Percentiles rank a stretch among this genome's conserved stretches.
phyloP scores from a whole-genome alignment of 441 rosid species.

The Populus trichocarpa region DNA sequence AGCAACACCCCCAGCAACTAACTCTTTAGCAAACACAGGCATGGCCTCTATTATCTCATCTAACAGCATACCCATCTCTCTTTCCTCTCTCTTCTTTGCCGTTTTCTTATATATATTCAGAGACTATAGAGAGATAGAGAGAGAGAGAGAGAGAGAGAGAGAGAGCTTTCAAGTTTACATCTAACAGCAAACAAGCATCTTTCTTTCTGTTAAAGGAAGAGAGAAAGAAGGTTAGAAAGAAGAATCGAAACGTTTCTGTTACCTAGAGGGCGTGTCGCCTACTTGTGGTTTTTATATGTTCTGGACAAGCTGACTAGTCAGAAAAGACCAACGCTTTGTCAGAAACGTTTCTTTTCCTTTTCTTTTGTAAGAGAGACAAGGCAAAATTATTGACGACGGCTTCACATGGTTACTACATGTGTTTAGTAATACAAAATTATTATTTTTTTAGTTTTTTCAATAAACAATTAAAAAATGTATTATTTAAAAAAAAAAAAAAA shows the following conservation, averaged over 20 bases:
- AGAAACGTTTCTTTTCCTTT: too few species aligned
- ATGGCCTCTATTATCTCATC: slow-evolving; percentile 58
- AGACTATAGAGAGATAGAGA: slow-evolving; percentile 7
- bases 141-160: slow-evolving; percentile 11
- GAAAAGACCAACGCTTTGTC: background rate
- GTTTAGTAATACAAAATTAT: too few species aligned
- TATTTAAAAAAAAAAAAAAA: too few species aligned
- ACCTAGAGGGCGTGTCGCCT: background rate
- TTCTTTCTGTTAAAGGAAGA: background rate
- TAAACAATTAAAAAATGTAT: too few species aligned
- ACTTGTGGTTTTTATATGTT: slow-evolving; percentile 25
- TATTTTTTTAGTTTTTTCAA: too few species aligned
- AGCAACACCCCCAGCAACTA: slow-evolving; percentile 87
- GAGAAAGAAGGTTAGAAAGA: background rate
- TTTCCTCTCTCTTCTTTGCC: slow-evolving; percentile 53
- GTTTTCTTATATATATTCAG: slow-evolving; percentile 15
- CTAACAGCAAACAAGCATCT: background rate
- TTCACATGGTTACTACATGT: too few species aligned
- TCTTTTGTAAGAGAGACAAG: too few species aligned
- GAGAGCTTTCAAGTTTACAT: background rate
- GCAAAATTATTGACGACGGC: too few species aligned
- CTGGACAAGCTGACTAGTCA: slow-evolving; percentile 1
- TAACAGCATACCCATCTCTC: slow-evolving; percentile 35
- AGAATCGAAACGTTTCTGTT: slow-evolving; percentile 17
- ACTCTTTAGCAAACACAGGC: slow-evolving; percentile 77